Evolutionary conservation across 495 filamentous ascomycete genomes (phyloP), one percentile per base, ranked within the genome.

Genomic region (Neurospora pannonica): DNA sequence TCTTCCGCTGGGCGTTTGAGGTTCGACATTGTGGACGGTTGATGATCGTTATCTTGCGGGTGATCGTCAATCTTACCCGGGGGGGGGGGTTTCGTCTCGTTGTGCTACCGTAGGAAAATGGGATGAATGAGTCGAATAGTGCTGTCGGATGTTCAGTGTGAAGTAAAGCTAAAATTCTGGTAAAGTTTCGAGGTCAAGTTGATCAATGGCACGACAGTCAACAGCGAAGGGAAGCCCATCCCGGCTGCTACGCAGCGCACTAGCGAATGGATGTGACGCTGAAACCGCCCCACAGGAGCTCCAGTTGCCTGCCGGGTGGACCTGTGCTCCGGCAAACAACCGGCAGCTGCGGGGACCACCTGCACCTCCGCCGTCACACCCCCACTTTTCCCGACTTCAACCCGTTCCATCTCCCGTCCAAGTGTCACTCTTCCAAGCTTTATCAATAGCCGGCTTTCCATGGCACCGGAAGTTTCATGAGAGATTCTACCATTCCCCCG

Each of bases 1-100:
- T 93, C 89, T 73, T 91, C 89, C 71, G 94, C 94, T 74, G 87
- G 90, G 83, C 94, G 89, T 83, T 97, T 97, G 17, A 90, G 85
- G 91, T 93, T 94, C 36, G 36, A 42, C 39, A 69, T 73, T 67
- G n/a, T 40, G 71, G 9, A 54, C 31, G 70, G 9, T 40, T 19
- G 36, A 38, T 43, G 70, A 31, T 71, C 19, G 36, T 43, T 28
- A 1, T 28, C 1, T 71, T 40, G 19, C 4, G 34, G 19, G 34
- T 13, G 17, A 28, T 6, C 21, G 8, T 9, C 10, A 37, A 5
- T 21, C 13, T 5, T 24, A 19, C 9, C 34, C 1, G 34, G 34
- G 17, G 4, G 34, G 17, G 4, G 2, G 13, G 6, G 13, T 17
- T 36, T 67, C 7, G 31, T 19, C 28, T 67, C 15, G 54, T 10